Base-by-base conservation (phyloP, 1,284 basidiomycete genomes). In the Moesziomyces aphidis region DNA sequence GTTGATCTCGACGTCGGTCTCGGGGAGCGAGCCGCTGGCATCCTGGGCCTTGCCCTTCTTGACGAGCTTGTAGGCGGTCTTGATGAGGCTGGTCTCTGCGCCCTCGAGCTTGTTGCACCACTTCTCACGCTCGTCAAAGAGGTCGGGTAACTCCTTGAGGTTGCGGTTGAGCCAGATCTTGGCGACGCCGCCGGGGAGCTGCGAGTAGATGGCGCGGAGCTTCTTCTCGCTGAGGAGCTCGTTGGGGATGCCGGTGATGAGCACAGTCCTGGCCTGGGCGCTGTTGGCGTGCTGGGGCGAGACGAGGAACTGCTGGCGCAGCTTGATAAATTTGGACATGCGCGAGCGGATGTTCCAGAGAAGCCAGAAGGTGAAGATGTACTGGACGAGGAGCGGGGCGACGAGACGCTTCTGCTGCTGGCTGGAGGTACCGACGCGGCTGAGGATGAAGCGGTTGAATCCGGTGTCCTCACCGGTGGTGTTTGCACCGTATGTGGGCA, bases 161-260 rank as follows among this genome's bases (percentile, higher is more conserved):
- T 97, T 89, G 39, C 87, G 87, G 84, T 94, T 93, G 46, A 98
- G 88, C 95, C 96, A 99, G 36, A 99, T 89, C 64, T 90, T 90
- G 76, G 90, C 90, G 5, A 94, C 91, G 21, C 93, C 93, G 8
- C 94, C 94, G 1, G 93, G 93, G 5, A 95, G 87, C 68, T 90
- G 88, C 26, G 88, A 88, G 84, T 91, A 94, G n/a, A 92, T 85
- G 61, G 87, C 87, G 48, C 86, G 87, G 34, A 97, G 88, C 23
- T 91, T 90, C 22, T 88, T 86, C 58, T 90, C 85, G 48, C 85
- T 86, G 71, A 94, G 89, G 78, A 91, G 91, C 58, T 90, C 89
- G 48, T 89, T 85, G n/a, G 95, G 94, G 8, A 99, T 90, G 49
- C 94, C 94, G 17, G 93, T 94, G 72, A 98, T 88, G 50, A 95